Conservation (phyloP, 1,284 basidiomycete species). For the Quambalaria eucalypti region DNA sequence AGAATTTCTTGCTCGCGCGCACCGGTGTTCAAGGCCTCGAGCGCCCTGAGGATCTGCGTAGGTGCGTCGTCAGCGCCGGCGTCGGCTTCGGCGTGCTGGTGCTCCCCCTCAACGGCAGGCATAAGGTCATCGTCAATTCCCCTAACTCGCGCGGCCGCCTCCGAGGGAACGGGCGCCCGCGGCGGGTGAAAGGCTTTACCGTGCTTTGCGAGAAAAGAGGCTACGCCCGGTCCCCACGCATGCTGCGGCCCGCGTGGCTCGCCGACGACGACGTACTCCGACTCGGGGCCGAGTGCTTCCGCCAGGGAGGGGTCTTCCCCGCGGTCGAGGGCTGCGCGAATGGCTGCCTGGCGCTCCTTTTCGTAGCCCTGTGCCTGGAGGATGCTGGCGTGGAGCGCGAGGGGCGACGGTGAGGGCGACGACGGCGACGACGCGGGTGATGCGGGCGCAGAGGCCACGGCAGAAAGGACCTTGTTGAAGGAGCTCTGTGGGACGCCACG, state of each 20-base stretch:
- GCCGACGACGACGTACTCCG: constrained; percentile 42
- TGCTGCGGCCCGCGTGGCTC: constrained; percentile 36
- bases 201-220: constrained; percentile 36
- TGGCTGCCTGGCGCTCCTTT: constrained; percentile 29
- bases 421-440: background rate
- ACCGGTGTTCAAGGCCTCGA: too few species aligned
- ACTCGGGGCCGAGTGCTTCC: constrained; percentile 37
- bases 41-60: background rate
- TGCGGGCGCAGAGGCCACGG: background rate
- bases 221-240: constrained; percentile 39
- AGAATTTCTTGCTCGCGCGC: too few species aligned
- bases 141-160: background rate
- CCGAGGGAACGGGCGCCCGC: constrained; percentile 7
- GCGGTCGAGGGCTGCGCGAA: constrained; percentile 35
- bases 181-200: constrained; percentile 38
- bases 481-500: background rate
- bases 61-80: constrained; percentile 2
- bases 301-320: constrained; percentile 38
- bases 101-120: background rate
- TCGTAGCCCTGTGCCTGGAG: background rate
- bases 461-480: background rate
- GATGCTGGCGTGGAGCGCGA: background rate
- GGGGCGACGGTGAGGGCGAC: background rate
- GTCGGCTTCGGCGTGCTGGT: background rate
- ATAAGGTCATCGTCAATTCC: background rate